Evolutionary conservation across 2,329 filamentous ascomycete genomes (phyloP), one percentile per base, ranked within the genome.

Genomic region (Lecanosticta acicola): DNA sequence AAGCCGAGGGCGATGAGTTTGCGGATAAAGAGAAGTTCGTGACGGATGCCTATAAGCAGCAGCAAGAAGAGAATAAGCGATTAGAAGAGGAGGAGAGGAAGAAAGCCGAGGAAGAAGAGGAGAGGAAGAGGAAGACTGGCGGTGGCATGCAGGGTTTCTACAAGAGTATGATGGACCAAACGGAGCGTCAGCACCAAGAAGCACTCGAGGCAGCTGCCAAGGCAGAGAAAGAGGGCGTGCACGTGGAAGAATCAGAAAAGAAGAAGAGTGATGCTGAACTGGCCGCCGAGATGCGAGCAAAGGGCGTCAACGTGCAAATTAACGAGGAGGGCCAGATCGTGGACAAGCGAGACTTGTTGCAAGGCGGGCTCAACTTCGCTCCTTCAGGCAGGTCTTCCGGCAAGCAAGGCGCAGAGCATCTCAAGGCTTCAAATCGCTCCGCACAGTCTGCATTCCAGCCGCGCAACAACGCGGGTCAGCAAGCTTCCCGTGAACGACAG

Each of bases 11-110:
- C 14, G 87, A 91, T 26, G 84, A 85, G 60, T 93, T 81, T 59
- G 84, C 78, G 0, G 87, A 84, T 58, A 93, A 90, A 69, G 87
- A 93, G 63, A 87, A 84, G 66, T 93, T 93, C 56, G 87, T 93
- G 26, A 93, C 87, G 0, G 83, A 81, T 47, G 86, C 86, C 29
- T 94, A 93, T 65, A 87, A 85, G 70, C 76, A 77, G 60, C 86
- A 91, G 62, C 85, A 90, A 60, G 85, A 84, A 62, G 87, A 90
- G 65, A 82, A 87, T 54, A 72, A 74, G 55, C 71, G 74, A 44
- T 61, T 86, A 7, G 85, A 90, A 60, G 84, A 81, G 53, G 85
- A 87, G 61, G 86, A 93, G 68, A 77, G 73, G 61, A 68, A 66
- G 48, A 72, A 75, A 46, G 83, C 87, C 57, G 84, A 83, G 58